Conservation (phyloP, 2,329 filamentous ascomycete genomes). For the Periconia sp. region DNA sequence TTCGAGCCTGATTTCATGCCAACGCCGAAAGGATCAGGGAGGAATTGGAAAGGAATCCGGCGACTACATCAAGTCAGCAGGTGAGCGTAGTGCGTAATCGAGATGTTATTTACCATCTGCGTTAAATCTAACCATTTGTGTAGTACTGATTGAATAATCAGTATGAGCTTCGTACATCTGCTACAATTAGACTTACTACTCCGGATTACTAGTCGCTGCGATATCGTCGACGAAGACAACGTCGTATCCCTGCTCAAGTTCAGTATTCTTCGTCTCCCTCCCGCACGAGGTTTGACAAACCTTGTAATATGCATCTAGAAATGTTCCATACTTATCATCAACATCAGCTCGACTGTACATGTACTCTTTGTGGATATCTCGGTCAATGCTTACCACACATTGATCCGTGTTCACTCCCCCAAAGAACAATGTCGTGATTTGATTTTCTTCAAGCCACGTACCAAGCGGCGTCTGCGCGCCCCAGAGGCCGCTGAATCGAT, state of each 20-base stretch:
- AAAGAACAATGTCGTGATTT: constrained; percentile 46
- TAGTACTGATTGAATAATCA: constrained; percentile 13
- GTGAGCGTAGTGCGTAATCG: neutral
- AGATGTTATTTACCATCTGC: constrained; percentile 11
- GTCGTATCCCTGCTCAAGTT: constrained; percentile 17
- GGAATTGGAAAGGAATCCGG: constrained; percentile 13
- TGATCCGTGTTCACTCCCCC: constrained; percentile 48
- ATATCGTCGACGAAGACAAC: constrained; percentile 24
- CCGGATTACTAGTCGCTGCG: constrained; percentile 19
- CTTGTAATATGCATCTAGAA: constrained; percentile 19
- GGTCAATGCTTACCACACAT: constrained; percentile 31
- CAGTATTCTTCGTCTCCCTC: neutral
- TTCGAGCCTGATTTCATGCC: too few species aligned
- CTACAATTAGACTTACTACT: constrained; percentile 12
- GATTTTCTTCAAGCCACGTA: constrained; percentile 38
- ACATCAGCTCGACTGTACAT: neutral
- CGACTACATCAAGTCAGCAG: constrained; percentile 7
- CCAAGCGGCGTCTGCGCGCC: constrained; percentile 41
- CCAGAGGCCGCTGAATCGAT: constrained; percentile 45
- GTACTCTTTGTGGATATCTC: neutral
- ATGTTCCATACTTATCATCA: constrained; percentile 7
- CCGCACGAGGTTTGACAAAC: constrained; percentile 3
- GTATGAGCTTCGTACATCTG: neutral
- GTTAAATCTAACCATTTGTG: constrained; percentile 21
- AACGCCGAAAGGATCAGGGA: constrained; percentile 12